Percentiles rank a stretch among this genome's conserved stretches.
Evolutionary conservation across 2,329 filamentous ascomycete genomes (phyloP).

Genomic region (Iodosphaeria phyllophila): DNA sequence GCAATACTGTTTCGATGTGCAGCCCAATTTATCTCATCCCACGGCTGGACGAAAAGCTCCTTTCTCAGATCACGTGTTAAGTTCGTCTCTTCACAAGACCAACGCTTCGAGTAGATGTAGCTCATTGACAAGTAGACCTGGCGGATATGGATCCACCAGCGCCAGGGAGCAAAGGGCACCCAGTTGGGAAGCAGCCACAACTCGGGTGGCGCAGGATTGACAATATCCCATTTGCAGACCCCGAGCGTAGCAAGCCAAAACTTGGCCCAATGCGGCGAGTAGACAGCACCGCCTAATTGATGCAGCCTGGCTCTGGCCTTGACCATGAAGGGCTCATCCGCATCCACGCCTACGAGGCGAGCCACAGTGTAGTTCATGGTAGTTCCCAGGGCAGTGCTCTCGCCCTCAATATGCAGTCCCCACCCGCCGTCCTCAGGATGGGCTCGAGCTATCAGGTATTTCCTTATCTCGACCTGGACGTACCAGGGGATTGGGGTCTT

Average conservation of each 20-base stretch:
- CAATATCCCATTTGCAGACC: constrained; percentile 72
- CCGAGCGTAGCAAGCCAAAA: constrained; percentile 82
- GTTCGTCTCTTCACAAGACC: constrained; percentile 57
- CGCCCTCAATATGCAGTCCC: constrained; percentile 88
- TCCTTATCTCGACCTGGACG: constrained; percentile 73
- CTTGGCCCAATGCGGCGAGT: constrained; percentile 89
- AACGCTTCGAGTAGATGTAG: constrained; percentile 71
- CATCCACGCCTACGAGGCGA: constrained; percentile 63
- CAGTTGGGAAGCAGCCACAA: constrained; percentile 86
- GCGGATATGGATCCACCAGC: constrained; percentile 98
- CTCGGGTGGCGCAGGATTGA: constrained; percentile 88
- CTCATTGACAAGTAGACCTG: constrained; percentile 89
- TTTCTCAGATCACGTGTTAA: constrained; percentile 54
- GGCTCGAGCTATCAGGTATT: constrained; percentile 76
- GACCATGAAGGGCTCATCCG: constrained; percentile 70
- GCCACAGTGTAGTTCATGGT: constrained; percentile 71
- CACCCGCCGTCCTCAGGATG: constrained; percentile 84
- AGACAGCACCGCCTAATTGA: constrained; percentile 65
- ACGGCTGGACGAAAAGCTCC: constrained; percentile 68
- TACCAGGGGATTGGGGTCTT: constrained; percentile 68
- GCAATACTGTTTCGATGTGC: constrained; percentile 69
- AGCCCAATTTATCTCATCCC: constrained; percentile 60
- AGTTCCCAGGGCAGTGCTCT: constrained; percentile 83
- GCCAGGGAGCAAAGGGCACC: constrained; percentile 76
- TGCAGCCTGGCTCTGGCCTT: constrained; percentile 72